Conservation (phyloP, 176 grass and related monocot species). For the Miscanthus lutarioriparius region DNA sequence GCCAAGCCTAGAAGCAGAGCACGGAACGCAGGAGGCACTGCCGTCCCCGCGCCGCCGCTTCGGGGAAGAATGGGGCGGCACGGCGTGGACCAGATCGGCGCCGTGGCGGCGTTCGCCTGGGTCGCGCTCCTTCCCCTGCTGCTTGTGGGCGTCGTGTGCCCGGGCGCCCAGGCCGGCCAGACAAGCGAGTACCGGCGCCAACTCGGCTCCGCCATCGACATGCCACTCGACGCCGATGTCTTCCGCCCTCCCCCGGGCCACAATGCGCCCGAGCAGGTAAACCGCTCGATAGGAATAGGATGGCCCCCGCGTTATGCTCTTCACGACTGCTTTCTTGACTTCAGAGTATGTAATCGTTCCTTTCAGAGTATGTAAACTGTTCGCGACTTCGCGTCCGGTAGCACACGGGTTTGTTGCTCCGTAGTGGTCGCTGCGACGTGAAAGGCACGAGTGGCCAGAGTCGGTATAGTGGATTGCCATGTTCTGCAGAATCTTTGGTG, state of each 20-base stretch:
- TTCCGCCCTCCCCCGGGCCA: constrained; percentile 63
- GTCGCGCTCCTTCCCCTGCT: background rate
- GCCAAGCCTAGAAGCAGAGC: constrained; percentile 3
- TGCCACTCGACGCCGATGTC: constrained; percentile 82
- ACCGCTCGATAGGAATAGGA: background rate
- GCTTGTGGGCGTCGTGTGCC: constrained; percentile 28
- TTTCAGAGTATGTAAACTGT: background rate
- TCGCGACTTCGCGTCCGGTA: no score
- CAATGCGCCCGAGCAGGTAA: constrained; percentile 84
- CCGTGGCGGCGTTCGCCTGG: background rate
- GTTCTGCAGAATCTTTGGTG: background rate
- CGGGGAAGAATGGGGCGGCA: constrained; percentile 17
- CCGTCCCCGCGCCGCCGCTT: background rate
- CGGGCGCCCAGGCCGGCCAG: constrained; percentile 27
- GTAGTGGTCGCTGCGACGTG: background rate
- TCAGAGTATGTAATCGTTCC: background rate
- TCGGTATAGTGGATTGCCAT: background rate
- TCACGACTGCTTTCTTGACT: background rate
- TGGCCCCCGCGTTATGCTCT: background rate
- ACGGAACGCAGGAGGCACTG: background rate
- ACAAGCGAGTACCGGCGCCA: constrained; percentile 61
- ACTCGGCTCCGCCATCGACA: constrained; percentile 68
- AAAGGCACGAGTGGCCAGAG: background rate
- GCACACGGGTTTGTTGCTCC: background rate
- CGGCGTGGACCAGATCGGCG: background rate